Conservation (phyloP, 768 basidiomycete genomes). For the Lentinula boryana region DNA sequence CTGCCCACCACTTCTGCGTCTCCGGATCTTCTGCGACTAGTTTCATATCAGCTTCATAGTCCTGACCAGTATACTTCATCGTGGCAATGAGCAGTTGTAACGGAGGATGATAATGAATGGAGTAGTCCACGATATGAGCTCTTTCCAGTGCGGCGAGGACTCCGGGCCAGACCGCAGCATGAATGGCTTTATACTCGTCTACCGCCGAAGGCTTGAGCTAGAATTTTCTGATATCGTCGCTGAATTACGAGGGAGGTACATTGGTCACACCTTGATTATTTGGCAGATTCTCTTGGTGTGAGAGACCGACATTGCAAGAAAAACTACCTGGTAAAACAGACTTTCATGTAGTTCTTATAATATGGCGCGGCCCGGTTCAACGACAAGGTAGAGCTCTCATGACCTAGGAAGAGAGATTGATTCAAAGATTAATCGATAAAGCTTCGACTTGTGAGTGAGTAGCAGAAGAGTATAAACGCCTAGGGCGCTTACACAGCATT, state of each 20-base stretch:
- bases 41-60: slow-evolving; percentile 65
- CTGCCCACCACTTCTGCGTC: slow-evolving; percentile 72
- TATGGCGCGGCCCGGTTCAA: background rate
- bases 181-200: slow-evolving; percentile 33
- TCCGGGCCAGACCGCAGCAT: slow-evolving; percentile 6
- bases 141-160: slow-evolving; percentile 22
- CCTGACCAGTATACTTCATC: slow-evolving; percentile 66
- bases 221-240: background rate
- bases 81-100: slow-evolving; percentile 68
- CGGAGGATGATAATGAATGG: slow-evolving; percentile 63
- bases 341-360: background rate
- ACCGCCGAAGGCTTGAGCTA: slow-evolving; percentile 51
- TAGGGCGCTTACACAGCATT: background rate
- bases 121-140: slow-evolving; percentile 69
- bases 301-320: slow-evolving; percentile 20
- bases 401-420: background rate
- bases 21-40: slow-evolving; percentile 56
- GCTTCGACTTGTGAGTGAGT: background rate
- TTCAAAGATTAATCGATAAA: background rate
- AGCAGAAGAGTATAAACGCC: background rate
- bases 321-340: background rate
- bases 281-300: slow-evolving; percentile 59
- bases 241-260: slow-evolving; percentile 2
- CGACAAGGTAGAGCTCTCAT: background rate
- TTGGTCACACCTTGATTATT: slow-evolving; percentile 52